Percentiles rank a stretch among this genome's conserved stretches.
Evolutionary conservation across 345 rosid genomes (phyloP).

Genomic region (Acer campestre): DNA sequence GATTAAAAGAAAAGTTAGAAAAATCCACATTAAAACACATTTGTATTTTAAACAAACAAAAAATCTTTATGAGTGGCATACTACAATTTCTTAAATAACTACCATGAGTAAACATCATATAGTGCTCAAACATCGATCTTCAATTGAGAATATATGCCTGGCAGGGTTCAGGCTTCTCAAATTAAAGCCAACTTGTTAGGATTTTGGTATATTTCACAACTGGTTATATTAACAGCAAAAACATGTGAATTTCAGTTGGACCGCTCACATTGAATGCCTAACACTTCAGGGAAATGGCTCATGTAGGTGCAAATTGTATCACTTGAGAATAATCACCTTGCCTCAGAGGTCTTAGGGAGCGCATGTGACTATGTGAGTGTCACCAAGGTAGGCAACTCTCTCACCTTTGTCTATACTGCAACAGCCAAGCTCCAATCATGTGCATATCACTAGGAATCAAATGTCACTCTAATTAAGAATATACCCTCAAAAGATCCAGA

Average conservation of each 20-base stretch:
- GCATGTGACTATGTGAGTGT: background rate
- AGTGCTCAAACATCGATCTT: background rate
- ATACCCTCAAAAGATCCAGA: background rate
- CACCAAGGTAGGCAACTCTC: background rate
- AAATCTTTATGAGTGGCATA: background rate
- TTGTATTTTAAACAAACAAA: background rate
- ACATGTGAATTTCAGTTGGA: background rate
- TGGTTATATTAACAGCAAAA: background rate
- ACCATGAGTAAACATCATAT: background rate
- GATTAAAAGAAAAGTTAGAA: conserved; percentile 11
- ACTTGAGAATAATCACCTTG: background rate
- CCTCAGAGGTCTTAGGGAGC: background rate
- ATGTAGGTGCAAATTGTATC: background rate
- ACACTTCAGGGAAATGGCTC: background rate
- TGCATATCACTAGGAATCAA: background rate
- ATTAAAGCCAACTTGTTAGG: background rate
- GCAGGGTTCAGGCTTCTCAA: background rate
- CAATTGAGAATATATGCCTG: background rate
- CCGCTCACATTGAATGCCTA: background rate
- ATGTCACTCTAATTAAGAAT: background rate
- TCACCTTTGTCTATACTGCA: background rate
- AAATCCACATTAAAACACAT: background rate
- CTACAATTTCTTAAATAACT: background rate
- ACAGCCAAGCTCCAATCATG: background rate
- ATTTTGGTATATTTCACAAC: too few relatives aligned